Conservation (phyloP, 208 protist species). For the Crithidia acanthocephali region DNA sequence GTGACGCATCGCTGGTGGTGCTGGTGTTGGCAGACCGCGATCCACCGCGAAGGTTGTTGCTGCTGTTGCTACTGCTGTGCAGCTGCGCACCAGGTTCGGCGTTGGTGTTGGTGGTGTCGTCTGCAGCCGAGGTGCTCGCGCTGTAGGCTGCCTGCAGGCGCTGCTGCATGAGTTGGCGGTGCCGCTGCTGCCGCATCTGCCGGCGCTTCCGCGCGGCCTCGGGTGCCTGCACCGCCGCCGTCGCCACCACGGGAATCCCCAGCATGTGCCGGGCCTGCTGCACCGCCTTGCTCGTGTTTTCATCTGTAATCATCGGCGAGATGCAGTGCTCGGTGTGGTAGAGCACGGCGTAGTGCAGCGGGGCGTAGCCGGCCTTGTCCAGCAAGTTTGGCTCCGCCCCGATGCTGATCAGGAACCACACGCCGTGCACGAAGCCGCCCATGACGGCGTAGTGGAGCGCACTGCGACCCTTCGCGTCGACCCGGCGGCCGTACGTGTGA, state of each 20-base stretch:
- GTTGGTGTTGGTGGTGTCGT: background rate
- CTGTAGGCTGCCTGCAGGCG: constrained; percentile 15
- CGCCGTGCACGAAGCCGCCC: constrained; percentile 33
- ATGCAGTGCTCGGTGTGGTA: constrained; percentile 24
- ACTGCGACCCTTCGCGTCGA: constrained; percentile 32
- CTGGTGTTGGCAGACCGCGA: background rate
- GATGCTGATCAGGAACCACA: constrained; percentile 37
- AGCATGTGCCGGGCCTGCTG: constrained; percentile 20
- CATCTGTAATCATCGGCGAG: constrained; percentile 17
- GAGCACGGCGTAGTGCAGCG: constrained; percentile 48
- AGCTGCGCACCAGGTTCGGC: background rate
- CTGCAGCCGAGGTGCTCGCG: background rate
- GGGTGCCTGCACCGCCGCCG: constrained; percentile 21
- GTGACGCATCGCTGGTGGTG: constrained; percentile 2
- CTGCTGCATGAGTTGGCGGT: constrained; percentile 11
- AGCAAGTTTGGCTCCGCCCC: constrained; percentile 39
- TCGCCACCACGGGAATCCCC: constrained; percentile 21
- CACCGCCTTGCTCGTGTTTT: constrained; percentile 19
- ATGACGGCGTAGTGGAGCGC: constrained; percentile 45
- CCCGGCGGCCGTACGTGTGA: constrained; percentile 17
- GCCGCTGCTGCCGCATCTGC: constrained; percentile 24
- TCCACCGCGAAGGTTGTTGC: background rate
- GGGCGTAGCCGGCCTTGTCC: constrained; percentile 42
- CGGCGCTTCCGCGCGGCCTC: constrained; percentile 19
- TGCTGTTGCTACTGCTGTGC: background rate